Conservation (phyloP, 2,329 filamentous ascomycete genomes). For the Sarocladium strictum region DNA sequence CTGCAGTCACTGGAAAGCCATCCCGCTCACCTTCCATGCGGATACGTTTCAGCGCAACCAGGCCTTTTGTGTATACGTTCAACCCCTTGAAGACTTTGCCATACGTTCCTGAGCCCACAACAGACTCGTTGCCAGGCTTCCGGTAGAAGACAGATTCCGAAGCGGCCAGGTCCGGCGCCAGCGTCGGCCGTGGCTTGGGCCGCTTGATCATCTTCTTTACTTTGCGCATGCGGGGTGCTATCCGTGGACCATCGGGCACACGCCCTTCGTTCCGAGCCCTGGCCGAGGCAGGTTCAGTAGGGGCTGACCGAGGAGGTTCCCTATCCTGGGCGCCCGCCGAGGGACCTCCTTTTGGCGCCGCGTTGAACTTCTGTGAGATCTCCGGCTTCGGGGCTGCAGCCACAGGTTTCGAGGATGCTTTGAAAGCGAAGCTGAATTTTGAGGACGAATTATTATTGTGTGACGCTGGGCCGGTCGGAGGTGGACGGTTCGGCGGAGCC, state of each 20-base stretch:
- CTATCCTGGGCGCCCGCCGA: slow-evolving; percentile 26
- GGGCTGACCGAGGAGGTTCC: slow-evolving; percentile 43
- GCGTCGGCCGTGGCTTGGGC: slow-evolving; percentile 62
- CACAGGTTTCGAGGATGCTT: slow-evolving; percentile 58
- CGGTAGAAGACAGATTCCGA: slow-evolving; percentile 91
- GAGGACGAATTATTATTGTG: slow-evolving; percentile 41
- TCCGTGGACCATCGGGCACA: slow-evolving; percentile 28
- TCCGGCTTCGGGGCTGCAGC: slow-evolving; percentile 56
- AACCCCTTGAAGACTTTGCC: slow-evolving; percentile 93
- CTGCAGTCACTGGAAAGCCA: slow-evolving; percentile 84
- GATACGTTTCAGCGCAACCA: slow-evolving; percentile 84
- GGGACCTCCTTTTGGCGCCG: slow-evolving; percentile 45
- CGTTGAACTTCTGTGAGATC: slow-evolving; percentile 64
- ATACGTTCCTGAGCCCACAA: slow-evolving; percentile 92
- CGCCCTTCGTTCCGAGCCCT: slow-evolving; percentile 30
- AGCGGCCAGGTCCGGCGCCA: slow-evolving; percentile 65
- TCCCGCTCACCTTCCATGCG: slow-evolving; percentile 91
- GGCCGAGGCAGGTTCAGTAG: slow-evolving; percentile 48
- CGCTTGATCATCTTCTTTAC: slow-evolving; percentile 65
- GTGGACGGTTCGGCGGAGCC: slow-evolving; percentile 48
- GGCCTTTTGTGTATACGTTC: slow-evolving; percentile 80
- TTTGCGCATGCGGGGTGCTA: slow-evolving; percentile 49
- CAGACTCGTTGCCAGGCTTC: slow-evolving; percentile 95
- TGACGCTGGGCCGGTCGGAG: slow-evolving; percentile 47
- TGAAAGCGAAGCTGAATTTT: slow-evolving; percentile 93